Percentiles rank a stretch among this genome's conserved stretches.
phyloP scores from a whole-genome alignment of 352 stramenopile species.

The Phytophthora rubi region DNA sequence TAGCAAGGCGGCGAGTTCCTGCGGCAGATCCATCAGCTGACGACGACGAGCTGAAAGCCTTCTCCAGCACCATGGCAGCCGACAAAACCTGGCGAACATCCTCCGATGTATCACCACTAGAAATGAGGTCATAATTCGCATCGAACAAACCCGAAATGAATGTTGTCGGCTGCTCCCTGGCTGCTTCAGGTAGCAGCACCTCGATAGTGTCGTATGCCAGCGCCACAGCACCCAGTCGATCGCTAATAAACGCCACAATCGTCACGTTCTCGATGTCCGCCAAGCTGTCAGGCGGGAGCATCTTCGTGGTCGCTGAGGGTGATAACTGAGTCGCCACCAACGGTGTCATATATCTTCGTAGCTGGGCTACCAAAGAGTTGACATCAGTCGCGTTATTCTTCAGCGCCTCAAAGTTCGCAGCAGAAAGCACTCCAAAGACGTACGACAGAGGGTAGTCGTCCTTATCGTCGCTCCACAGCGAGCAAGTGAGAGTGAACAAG shows the following conservation, averaged over 20 bases:
- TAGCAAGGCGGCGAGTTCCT: conserved; percentile 21
- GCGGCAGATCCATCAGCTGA: conserved; percentile 1
- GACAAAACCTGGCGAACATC: conserved; percentile 49
- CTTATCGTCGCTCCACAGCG: conserved; percentile 66
- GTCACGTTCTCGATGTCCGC: conserved; percentile 47
- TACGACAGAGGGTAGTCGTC: conserved; percentile 70
- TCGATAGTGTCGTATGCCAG: conserved; percentile 47
- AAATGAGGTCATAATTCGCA: conserved; percentile 11
- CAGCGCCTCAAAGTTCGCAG: conserved; percentile 30
- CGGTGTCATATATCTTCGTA: conserved; percentile 43
- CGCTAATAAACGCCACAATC: conserved; percentile 62
- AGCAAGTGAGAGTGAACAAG: conserved; percentile 54
- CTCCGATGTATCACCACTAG: conserved; percentile 28
- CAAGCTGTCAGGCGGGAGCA: conserved; percentile 48
- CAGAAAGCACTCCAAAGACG: conserved; percentile 58
- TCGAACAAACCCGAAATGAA: conserved; percentile 51
- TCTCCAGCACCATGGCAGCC: conserved; percentile 54
- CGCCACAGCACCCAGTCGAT: conserved; percentile 46
- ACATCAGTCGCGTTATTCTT: conserved; percentile 17
- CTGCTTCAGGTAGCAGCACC: conserved; percentile 45
- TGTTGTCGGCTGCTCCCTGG: conserved; percentile 38
- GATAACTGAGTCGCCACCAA: conserved; percentile 50
- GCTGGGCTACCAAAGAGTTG: conserved; percentile 25
- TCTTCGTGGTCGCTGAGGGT: conserved; percentile 39
- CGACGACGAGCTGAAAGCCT: conserved; percentile 35